phyloP scores from a whole-genome alignment of 2,329 filamentous ascomycete genomes.

The Monilinia aucupariae region DNA sequence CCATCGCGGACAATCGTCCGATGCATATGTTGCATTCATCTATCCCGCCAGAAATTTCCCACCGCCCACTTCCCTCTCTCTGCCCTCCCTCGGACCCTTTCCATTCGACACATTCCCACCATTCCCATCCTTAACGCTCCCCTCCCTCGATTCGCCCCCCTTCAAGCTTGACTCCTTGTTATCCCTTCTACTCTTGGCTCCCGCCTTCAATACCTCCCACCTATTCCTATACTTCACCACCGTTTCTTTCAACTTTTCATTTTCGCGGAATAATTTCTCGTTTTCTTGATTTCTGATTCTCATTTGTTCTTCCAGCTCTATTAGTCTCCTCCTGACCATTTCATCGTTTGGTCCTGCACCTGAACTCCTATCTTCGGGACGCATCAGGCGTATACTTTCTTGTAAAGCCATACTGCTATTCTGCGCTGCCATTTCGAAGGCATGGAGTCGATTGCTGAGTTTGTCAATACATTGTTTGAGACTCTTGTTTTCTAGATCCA shows the following conservation, averaged over 20 bases:
- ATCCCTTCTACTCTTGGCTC: slow-evolving; percentile 45
- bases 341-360: slow-evolving; percentile 39
- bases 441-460: slow-evolving; percentile 78
- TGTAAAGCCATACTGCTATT: slow-evolving; percentile 79
- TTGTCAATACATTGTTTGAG: slow-evolving; percentile 82
- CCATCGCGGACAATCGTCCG: neutral
- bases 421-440: slow-evolving; percentile 89
- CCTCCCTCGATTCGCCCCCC: slow-evolving; percentile 17
- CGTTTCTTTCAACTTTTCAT: slow-evolving; percentile 52
- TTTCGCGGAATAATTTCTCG: slow-evolving; percentile 56
- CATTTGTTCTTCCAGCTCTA: slow-evolving; percentile 65
- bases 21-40: neutral
- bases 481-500: slow-evolving; percentile 80
- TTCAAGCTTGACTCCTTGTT: slow-evolving; percentile 10
- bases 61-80: neutral
- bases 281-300: slow-evolving; percentile 52
- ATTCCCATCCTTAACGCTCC: neutral
- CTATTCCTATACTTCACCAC: slow-evolving; percentile 55
- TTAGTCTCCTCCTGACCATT: slow-evolving; percentile 45
- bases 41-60: slow-evolving; percentile 4
- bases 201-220: slow-evolving; percentile 65
- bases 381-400: slow-evolving; percentile 67
- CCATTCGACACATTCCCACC: neutral
- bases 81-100: neutral
- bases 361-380: slow-evolving; percentile 38